Percentiles rank a stretch among this genome's conserved stretches.
phyloP scores from a whole-genome alignment of 2,329 filamentous ascomycete genomes.

The Alternaria infectoria region DNA sequence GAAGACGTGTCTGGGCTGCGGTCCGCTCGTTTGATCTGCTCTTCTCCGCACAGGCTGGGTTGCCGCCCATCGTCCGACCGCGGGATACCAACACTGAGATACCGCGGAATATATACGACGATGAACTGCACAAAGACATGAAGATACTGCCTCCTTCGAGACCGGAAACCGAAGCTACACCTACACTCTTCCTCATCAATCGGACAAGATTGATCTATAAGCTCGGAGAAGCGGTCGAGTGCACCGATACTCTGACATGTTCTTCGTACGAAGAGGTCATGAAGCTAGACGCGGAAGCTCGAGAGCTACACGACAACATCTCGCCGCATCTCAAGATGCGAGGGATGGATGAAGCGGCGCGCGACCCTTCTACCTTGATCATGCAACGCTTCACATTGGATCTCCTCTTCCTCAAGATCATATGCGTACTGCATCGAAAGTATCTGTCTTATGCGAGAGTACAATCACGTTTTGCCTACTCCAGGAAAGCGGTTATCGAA shows the following conservation, averaged over 20 bases:
- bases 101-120: constrained; percentile 80
- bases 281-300: constrained; percentile 64
- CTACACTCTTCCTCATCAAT: constrained; percentile 78
- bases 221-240: constrained; percentile 74
- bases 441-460: constrained; percentile 77
- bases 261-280: constrained; percentile 68
- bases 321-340: constrained; percentile 81
- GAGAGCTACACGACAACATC: constrained; percentile 67
- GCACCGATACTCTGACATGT: constrained; percentile 66
- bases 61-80: constrained; percentile 71
- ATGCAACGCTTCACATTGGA: constrained; percentile 86
- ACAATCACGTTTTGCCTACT: constrained; percentile 83
- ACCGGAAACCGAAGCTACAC: constrained; percentile 73
- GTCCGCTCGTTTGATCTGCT: constrained; percentile 76
- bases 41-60: constrained; percentile 74
- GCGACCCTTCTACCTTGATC: constrained; percentile 72
- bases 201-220: constrained; percentile 72
- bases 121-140: constrained; percentile 75
- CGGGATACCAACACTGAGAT: constrained; percentile 77
- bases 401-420: constrained; percentile 84
- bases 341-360: constrained; percentile 73
- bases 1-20: constrained; percentile 68
- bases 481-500: constrained; percentile 82
- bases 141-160: constrained; percentile 71
- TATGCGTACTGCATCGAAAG: constrained; percentile 87